Base-by-base conservation (phyloP, 78 protist genomes). In the Chrysochromulina tobinii region DNA sequence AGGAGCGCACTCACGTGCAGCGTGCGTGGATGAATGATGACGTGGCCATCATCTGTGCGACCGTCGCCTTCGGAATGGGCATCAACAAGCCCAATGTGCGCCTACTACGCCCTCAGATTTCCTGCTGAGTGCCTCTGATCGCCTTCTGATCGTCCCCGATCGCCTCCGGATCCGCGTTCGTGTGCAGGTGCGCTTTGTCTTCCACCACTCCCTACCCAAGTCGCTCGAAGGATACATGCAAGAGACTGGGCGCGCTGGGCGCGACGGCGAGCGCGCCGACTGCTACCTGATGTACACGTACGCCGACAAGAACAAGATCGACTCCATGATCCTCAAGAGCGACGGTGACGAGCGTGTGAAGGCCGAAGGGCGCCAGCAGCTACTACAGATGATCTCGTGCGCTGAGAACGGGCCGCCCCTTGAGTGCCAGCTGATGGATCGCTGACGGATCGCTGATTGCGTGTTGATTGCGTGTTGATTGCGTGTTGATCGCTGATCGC, bases 201-300 rank as follows among this genome's bases (percentile, higher is more conserved):
- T 99, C 59, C 99, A 99, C 95, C 91, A 93, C 93, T 58, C 99
- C n/a, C 59, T 99, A 79, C 99, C 99, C 25, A 99, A 98, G 94
- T 94, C 97, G 53, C 27, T 99, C 66, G 99, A 99, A 87, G 98
- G 96, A 64, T 99, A 98, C 96, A 98, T 95, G 72, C 94, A 93
- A 20, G 91, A 93, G 61, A 21, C 90, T 1, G 95, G 95, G n/a
- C 77, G 95, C 21, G 95, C 95, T 1, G 95, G 95, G 0, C 81
- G 95, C n/a, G 95, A 94, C 17, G 95, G 95, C 64, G 3, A 2
- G 51, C 79, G 21, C 38, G 64, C 95, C 25, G n/a, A 23, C 55
- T 94, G 95, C 89, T 18, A 58, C n/a, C 88, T 94, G n/a, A 75
- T 64, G 66, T 94, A 88, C 89, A 61, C 92, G 27, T 53, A 9